Evolutionary conservation across 208 protist genomes (phyloP), one percentile per base, ranked within the genome.

Genomic region (Acanthamoeba culbertsoni): DNA sequence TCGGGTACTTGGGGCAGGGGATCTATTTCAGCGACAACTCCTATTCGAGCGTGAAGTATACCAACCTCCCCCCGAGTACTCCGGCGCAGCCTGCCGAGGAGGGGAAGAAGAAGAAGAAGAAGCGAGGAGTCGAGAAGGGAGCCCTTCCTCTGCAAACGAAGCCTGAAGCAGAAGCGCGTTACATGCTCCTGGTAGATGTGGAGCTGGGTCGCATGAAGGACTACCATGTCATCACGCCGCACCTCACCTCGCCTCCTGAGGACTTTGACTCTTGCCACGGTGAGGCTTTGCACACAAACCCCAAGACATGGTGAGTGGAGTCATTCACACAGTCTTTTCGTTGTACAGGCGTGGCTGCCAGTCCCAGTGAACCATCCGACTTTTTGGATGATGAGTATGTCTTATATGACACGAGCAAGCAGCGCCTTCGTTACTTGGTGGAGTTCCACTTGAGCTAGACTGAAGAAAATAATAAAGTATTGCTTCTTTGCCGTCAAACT

Each of bases 341-440:
- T 91, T 90, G 2, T 82, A 94, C 45, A 93, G 94, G 28, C 23
- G 33, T 51, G 45, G 59, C 68, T 16, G 43, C 73, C 0, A 91
- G 79, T 16, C 33, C 51, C 35, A 79, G 68, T 40, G 68, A 79
- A 77, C 42, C 43, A 33, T 33, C 59, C 23, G 91, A 33, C 79
- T 95, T 95, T 89, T 20, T 75, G 42, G 94, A 95, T 59, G 82
- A 95, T 40, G 94, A 95, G 82, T 95, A 95, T 33, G 94, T 95
- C 8, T 91, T 95, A 40, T 95, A 95, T 62, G 55, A 93, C 90
- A 16, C 57, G 10, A 12, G 62, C 6, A 94, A 93, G 63, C 94
- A 95, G 48, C 35, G 33, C n/a, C 40, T 95, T 10, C 28, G n/a
- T 31, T 95, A 95, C 73, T 28, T 95, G 18, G 92, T 95, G 23